Evolutionary conservation across 2,329 filamentous ascomycete species (phyloP).

Genomic region (Alternaria panax): DNA sequence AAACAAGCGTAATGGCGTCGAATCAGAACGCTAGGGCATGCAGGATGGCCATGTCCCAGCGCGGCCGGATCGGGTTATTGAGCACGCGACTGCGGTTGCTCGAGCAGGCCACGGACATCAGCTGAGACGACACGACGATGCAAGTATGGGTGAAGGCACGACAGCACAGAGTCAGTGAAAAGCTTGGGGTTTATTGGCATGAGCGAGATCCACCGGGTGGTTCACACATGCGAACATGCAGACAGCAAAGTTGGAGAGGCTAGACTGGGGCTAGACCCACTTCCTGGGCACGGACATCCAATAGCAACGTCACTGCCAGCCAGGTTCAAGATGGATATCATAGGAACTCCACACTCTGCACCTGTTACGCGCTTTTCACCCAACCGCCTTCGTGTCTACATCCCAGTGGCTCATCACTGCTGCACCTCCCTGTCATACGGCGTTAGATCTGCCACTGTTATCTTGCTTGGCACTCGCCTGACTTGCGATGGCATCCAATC

Average conservation of each 20-base stretch:
- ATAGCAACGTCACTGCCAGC: slow-evolving; percentile 14
- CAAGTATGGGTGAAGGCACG: background rate
- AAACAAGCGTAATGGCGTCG: background rate
- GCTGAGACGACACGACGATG: background rate
- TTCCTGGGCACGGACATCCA: slow-evolving; percentile 6
- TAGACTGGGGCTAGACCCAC: slow-evolving; percentile 2
- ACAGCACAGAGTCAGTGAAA: background rate
- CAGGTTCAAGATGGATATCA: slow-evolving; percentile 3
- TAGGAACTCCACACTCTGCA: slow-evolving; percentile 6
- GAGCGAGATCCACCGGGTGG: slow-evolving; percentile 1
- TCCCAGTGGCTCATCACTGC: slow-evolving; percentile 13
- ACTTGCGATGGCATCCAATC: slow-evolving; percentile 28
- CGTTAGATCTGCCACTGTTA: slow-evolving; percentile 9
- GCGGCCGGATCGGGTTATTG: slow-evolving; percentile 12
- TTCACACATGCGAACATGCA: slow-evolving; percentile 15
- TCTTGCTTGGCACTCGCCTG: slow-evolving; percentile 2
- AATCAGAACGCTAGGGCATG: slow-evolving; percentile 6
- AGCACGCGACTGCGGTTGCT: slow-evolving; percentile 14
- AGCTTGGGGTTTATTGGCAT: background rate
- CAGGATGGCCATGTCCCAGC: background rate
- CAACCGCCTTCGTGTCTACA: slow-evolving; percentile 4
- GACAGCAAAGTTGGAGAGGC: slow-evolving; percentile 9
- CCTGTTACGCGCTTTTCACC: slow-evolving; percentile 1
- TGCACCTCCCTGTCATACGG: background rate
- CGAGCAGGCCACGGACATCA: background rate